Percentiles rank a stretch among this genome's conserved stretches.
phyloP scores from a whole-genome alignment of 805 yeast genomes.

The Yarrowia phangngaensis region DNA sequence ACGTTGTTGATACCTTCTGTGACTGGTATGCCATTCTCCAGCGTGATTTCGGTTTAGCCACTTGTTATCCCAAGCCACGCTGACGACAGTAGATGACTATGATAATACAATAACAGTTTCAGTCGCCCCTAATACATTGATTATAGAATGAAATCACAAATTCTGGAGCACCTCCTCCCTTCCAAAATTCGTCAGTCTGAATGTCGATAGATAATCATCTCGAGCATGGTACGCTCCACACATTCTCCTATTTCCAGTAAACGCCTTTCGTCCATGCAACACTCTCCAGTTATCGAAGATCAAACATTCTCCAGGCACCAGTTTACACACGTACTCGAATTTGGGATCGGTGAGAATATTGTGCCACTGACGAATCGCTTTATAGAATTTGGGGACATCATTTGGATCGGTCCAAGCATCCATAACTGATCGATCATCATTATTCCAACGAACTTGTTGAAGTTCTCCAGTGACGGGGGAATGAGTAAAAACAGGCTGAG shows the following conservation, averaged over 20 bases:
- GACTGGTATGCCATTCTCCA: slow-evolving; percentile 17
- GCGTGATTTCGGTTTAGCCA: slow-evolving; percentile 2
- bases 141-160: slow-evolving; percentile 28
- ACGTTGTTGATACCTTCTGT: slow-evolving; percentile 15
- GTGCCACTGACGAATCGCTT: slow-evolving; percentile 57
- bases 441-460: slow-evolving; percentile 67
- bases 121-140: no score
- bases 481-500: slow-evolving; percentile 55
- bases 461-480: slow-evolving; percentile 48
- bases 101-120: no score
- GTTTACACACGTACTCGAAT: slow-evolving; percentile 52
- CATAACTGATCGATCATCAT: slow-evolving; percentile 64
- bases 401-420: slow-evolving; percentile 45
- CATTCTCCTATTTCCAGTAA: slow-evolving; percentile 63
- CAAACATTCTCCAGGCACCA: slow-evolving; percentile 61
- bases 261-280: slow-evolving; percentile 62
- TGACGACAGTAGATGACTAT: no score
- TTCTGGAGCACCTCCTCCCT: slow-evolving; percentile 44
- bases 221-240: slow-evolving; percentile 70
- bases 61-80: slow-evolving; percentile 19
- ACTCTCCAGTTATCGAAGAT: slow-evolving; percentile 73
- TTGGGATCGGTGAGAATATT: slow-evolving; percentile 48
- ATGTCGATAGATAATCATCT: slow-evolving; percentile 56
- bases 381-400: slow-evolving; percentile 49
- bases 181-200: slow-evolving; percentile 48